Evolutionary conservation across 352 stramenopile genomes (phyloP).

Genomic region (Phytophthora boehmeriae): DNA sequence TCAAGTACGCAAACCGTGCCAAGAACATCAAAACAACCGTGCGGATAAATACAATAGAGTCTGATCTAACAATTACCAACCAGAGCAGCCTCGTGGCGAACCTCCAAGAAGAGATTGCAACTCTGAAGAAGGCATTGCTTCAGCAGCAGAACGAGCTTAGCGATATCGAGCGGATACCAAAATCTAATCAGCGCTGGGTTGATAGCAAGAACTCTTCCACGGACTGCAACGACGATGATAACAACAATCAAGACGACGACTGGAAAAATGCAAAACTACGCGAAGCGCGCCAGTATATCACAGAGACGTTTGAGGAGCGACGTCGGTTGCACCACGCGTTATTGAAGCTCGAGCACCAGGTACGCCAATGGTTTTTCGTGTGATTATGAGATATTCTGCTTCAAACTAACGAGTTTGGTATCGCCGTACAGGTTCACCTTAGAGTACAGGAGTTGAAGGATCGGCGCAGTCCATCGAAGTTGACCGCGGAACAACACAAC

Average conservation of each 20-base stretch:
- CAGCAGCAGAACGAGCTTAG: slow-evolving; percentile 35
- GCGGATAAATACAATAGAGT: slow-evolving; percentile 83
- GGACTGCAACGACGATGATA: slow-evolving; percentile 18
- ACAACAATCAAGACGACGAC: slow-evolving; percentile 29
- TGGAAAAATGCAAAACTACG: slow-evolving; percentile 29
- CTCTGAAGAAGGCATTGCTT: slow-evolving; percentile 71
- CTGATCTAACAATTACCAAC: slow-evolving; percentile 85
- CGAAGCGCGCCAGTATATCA: slow-evolving; percentile 74
- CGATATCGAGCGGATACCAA: neutral
- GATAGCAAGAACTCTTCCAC: slow-evolving; percentile 14
- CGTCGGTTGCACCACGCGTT: slow-evolving; percentile 77
- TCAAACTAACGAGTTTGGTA: slow-evolving; percentile 8
- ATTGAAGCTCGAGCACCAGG: slow-evolving; percentile 83
- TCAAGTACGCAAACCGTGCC: slow-evolving; percentile 93
- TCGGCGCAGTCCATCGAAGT: neutral
- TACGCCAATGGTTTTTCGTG: slow-evolving; percentile 6
- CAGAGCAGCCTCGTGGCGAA: slow-evolving; percentile 88
- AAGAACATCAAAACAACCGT: slow-evolving; percentile 95
- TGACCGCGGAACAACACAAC: slow-evolving; percentile 2
- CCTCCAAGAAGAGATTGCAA: slow-evolving; percentile 86
- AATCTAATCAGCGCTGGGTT: slow-evolving; percentile 18
- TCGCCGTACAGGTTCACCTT: slow-evolving; percentile 16
- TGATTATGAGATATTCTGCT: neutral
- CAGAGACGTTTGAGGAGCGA: slow-evolving; percentile 87
- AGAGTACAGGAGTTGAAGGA: slow-evolving; percentile 12